Evolutionary conservation across 345 rosid genomes (phyloP), one percentile per base, ranked within the genome.

Genomic region (Salix dunnii): DNA sequence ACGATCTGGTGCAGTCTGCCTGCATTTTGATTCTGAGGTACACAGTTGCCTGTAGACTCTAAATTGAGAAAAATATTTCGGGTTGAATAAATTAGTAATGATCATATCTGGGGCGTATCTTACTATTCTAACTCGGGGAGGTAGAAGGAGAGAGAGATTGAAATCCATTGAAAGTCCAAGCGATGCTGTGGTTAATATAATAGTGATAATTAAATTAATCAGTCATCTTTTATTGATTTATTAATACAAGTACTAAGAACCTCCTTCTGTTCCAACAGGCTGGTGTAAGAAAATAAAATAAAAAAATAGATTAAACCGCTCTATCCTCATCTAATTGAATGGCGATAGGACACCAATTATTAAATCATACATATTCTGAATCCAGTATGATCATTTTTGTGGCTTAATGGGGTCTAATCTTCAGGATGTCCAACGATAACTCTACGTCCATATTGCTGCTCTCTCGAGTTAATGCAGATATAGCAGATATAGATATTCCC

Each of bases 1-100:
- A 51, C 66, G 69, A 77, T 58, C 78, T 14, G 78, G 75, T 66
- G 71, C 76, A 64, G 40, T 74, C 46, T 49, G 62, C 30, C 70
- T 38, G 28, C 20, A 35, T 9, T 33, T 5, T 35, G 36, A 35
- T 35, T 35, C 36, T 35, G 36, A 23, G 33, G 27, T 5, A 0
- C 60, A 2, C 60, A 2, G 60, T 6, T 21, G 12, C 21, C 25
- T 53, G 1, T 7, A 7, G 25, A 53, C 25, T 53, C 25, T 53
- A 21, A 9, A 55, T 14, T n/a, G 25, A 51, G 25, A 7, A 20
- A 53, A 53, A 42, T 10, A 3, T 0, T 3, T 0, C 20, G 4
- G 60, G 20, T 21, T 7, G 60, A 20, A 53, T 8, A 55, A n/a
- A 9, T n/a, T 20, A 20, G 58, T 0, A 0, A 18, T 51, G 58